These are phyloP conservation scores for Paraphaeosphaeria sporulosa DNA, from an alignment of 2,329 filamentous ascomycete species.

Conservation along the genomic window DNA sequence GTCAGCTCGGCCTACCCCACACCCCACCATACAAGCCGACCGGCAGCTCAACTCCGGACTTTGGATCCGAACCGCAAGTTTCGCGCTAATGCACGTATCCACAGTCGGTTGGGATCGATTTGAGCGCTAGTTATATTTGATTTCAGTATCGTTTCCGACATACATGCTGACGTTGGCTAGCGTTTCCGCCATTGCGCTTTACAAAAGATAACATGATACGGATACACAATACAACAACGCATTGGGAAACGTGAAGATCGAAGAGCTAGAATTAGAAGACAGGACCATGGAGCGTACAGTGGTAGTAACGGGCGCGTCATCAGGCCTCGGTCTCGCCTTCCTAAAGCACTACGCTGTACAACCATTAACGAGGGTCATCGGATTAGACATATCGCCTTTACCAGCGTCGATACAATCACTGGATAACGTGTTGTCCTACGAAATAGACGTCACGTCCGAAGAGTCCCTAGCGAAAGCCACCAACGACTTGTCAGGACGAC, in stretches of 20 bases:
- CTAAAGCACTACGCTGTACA: slow-evolving; percentile 33
- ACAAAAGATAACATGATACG: too few species aligned
- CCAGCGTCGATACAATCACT: slow-evolving; percentile 4
- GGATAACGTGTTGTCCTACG: slow-evolving; percentile 19
- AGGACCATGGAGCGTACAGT: slow-evolving; percentile 62
- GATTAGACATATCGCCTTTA: slow-evolving; percentile 27
- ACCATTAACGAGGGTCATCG: slow-evolving; percentile 24
- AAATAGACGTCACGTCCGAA: slow-evolving; percentile 23
- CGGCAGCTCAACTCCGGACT: neutral
- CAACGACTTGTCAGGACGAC: slow-evolving; percentile 20
- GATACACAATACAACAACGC: too few species aligned
- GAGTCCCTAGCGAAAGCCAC: slow-evolving; percentile 20
- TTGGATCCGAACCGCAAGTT: neutral
- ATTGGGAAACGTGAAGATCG: neutral
- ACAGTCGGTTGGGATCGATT: neutral
- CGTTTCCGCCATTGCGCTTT: too few species aligned
- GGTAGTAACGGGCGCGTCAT: slow-evolving; percentile 91
- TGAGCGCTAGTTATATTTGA: neutral
- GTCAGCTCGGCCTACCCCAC: slow-evolving; percentile 14
- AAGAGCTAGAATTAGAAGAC: neutral
- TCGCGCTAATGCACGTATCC: slow-evolving; percentile 13
- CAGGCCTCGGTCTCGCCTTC: slow-evolving; percentile 82
- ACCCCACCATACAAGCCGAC: slow-evolving; percentile 15
- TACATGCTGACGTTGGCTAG: neutral
- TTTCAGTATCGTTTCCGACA: neutral